Conservation (phyloP, 768 basidiomycete species). For the Coprinopsis strossmayeri region DNA sequence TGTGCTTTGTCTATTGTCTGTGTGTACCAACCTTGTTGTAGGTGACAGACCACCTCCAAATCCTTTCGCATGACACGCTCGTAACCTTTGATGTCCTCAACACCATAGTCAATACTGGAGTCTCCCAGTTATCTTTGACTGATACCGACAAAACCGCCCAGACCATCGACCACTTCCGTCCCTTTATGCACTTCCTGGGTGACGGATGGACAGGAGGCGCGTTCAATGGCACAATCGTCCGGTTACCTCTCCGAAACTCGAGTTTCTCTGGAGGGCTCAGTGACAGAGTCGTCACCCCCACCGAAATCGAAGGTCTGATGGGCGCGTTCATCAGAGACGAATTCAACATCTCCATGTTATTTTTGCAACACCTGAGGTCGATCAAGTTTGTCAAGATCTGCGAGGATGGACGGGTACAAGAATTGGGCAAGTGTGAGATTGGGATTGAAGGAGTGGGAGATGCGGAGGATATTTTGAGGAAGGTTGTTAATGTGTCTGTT, state of each 20-base stretch:
- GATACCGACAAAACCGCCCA: conserved; percentile 14
- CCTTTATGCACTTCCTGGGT: conserved; percentile 23
- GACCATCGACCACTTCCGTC: conserved; percentile 25
- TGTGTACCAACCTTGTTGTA: conserved; percentile 18
- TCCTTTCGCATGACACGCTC: conserved; percentile 33
- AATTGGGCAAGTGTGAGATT: conserved; percentile 7
- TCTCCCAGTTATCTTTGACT: conserved; percentile 22
- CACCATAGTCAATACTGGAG: conserved; percentile 22
- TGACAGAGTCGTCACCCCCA: conserved; percentile 20
- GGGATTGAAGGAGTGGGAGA: conserved; percentile 11
- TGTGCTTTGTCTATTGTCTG: no score
- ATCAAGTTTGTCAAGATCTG: conserved; percentile 36
- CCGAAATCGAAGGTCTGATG: conserved; percentile 33
- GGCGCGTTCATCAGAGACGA: conserved; percentile 34
- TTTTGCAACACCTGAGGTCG: conserved; percentile 30
- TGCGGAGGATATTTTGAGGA: conserved; percentile 9
- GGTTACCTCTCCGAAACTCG: conserved; percentile 44
- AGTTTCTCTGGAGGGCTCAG: conserved; percentile 26
- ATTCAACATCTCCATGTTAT: conserved; percentile 33
- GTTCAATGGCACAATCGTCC: conserved; percentile 36
- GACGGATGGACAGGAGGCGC: conserved; percentile 10
- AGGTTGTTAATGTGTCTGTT: conserved; percentile 13
- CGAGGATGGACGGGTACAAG: conserved; percentile 14
- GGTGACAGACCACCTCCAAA: conserved; percentile 45
- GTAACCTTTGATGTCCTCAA: conserved; percentile 39